These are phyloP conservation scores for Epichloe hybrida DNA, from an alignment of 2,329 filamentous ascomycete species.

Conservation along the genomic window DNA sequence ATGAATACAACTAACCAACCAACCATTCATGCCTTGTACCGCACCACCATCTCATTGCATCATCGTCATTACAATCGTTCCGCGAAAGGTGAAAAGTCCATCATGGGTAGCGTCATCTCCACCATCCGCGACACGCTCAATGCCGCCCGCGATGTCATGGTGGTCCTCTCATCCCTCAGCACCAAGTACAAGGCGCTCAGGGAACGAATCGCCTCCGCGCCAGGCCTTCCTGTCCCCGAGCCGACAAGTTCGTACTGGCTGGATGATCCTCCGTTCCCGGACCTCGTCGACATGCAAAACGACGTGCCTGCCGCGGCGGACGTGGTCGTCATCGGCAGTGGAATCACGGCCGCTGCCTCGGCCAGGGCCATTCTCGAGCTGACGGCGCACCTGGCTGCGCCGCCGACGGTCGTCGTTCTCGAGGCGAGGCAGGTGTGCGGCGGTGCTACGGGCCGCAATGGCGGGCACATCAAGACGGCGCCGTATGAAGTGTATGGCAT, in stretches of 20 bases:
- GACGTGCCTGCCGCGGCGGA: conserved; percentile 27
- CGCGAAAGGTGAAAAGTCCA: too few relatives aligned
- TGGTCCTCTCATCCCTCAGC: conserved; percentile 15
- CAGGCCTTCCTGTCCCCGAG: conserved; percentile 27
- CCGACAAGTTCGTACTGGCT: conserved; percentile 35
- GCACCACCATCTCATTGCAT: too few relatives aligned
- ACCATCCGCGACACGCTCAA: conserved; percentile 11
- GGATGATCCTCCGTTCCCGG: conserved; percentile 26
- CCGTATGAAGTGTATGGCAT: conserved; percentile 28
- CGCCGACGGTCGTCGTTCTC: conserved; percentile 27
- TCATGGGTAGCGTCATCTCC: conserved; percentile 23
- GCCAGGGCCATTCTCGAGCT: conserved; percentile 17
- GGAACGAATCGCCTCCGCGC: conserved; percentile 17
- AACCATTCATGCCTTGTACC: too few relatives aligned
- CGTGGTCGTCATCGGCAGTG: conserved; percentile 39
- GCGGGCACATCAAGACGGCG: conserved; percentile 34
- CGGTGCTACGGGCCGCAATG: conserved; percentile 41
- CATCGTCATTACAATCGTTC: too few relatives aligned
- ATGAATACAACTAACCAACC: too few relatives aligned
- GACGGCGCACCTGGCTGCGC: conserved; percentile 1
- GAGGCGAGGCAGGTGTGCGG: conserved; percentile 36
- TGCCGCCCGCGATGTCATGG: conserved; percentile 13
- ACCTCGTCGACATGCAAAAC: conserved; percentile 21
- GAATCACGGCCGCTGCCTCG: conserved; percentile 32
- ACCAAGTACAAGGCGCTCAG: conserved; percentile 16